These are phyloP conservation scores for Lagenaria siceraria DNA, from an alignment of 306 rosid genomes.

Conservation along the genomic window DNA sequence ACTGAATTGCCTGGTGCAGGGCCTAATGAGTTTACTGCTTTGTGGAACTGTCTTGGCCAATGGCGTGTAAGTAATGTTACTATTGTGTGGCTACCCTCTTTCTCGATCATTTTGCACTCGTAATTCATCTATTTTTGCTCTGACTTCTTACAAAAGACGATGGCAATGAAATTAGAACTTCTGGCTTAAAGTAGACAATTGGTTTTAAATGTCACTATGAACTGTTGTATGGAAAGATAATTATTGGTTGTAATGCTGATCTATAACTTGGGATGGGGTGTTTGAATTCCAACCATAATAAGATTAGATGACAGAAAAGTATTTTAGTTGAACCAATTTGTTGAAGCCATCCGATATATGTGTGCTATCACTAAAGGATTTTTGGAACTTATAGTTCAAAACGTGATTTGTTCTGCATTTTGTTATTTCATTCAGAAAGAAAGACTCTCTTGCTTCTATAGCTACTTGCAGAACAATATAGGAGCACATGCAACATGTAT, in stretches of 20 bases:
- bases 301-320: background rate
- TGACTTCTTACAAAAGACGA: background rate
- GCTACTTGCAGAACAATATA: background rate
- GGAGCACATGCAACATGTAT: background rate
- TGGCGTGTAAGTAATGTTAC: slow-evolving; percentile 58
- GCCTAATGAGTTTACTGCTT: slow-evolving; percentile 58
- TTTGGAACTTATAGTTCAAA: background rate
- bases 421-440: background rate
- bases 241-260: background rate
- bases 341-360: background rate
- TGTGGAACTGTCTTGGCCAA: slow-evolving; percentile 73
- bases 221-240: background rate
- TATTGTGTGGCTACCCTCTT: background rate
- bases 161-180: background rate
- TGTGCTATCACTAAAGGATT: background rate
- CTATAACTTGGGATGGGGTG: background rate
- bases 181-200: background rate
- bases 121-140: background rate
- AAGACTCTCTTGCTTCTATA: background rate
- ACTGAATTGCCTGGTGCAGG: slow-evolving; percentile 32
- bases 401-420: background rate
- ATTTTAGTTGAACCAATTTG: background rate
- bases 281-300: background rate
- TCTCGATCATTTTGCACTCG: background rate
- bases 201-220: background rate